Evolutionary conservation across 176 grass and related monocot species (phyloP).

Genomic region (Melocanna baccifera): DNA sequence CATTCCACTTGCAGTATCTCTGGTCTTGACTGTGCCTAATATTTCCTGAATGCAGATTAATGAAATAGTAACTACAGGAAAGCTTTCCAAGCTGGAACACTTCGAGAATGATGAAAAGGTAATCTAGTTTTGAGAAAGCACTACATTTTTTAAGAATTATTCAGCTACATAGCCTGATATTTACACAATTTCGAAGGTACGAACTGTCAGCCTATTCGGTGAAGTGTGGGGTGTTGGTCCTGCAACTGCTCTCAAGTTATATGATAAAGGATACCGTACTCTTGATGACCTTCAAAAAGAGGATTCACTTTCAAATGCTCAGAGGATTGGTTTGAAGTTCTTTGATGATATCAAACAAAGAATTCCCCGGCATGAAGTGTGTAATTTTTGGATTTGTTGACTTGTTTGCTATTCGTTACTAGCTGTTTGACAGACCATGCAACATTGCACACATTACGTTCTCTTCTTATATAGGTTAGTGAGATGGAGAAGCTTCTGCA

Average conservation of each 20-base stretch:
- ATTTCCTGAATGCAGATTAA: slow-evolving; percentile 66
- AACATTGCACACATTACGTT: slow-evolving; percentile 9
- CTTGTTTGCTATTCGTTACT: not conserved
- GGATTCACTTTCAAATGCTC: slow-evolving; percentile 67
- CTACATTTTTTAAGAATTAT: slow-evolving; percentile 11
- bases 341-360: slow-evolving; percentile 93
- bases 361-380: slow-evolving; percentile 77
- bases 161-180: not conserved
- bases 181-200: slow-evolving; percentile 50
- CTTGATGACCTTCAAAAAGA: slow-evolving; percentile 85
- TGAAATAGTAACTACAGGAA: slow-evolving; percentile 89
- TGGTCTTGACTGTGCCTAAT: not conserved
- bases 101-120: slow-evolving; percentile 99
- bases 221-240: slow-evolving; percentile 98
- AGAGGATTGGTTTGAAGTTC: slow-evolving; percentile 76
- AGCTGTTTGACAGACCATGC: not conserved
- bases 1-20: not conserved
- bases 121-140: slow-evolving; percentile 2
- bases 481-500: slow-evolving; percentile 88
- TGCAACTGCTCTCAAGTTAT: slow-evolving; percentile 87
- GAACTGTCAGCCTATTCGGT: slow-evolving; percentile 75
- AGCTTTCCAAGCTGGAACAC: slow-evolving; percentile 88
- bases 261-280: slow-evolving; percentile 88
- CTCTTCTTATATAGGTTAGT: slow-evolving; percentile 54
- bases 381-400: not conserved